A percentile compares a stretch with the other conserved stretches of the same genome.
Evolutionary conservation across 139 green algal species (phyloP).

Genomic region (Chlorella sp.): DNA sequence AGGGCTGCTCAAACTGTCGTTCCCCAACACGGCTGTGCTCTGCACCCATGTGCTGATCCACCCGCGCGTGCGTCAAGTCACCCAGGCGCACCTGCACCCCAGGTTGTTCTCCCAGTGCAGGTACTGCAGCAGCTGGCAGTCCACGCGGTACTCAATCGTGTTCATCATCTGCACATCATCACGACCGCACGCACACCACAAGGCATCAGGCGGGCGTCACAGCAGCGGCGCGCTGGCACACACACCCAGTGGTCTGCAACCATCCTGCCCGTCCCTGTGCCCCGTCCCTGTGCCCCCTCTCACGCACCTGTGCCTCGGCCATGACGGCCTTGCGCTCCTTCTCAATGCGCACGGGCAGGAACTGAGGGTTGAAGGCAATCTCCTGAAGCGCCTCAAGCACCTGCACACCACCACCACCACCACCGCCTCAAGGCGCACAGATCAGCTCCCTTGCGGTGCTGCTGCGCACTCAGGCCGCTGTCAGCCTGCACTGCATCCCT

Average conservation of each 20-base stretch:
- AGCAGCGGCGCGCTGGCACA: no score
- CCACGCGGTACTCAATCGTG: slow-evolving; percentile 99
- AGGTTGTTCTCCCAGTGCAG: slow-evolving; percentile 97
- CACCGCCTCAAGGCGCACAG: background rate
- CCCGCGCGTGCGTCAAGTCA: no score
- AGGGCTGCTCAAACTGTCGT: no score
- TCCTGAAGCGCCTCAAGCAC: slow-evolving; percentile 89
- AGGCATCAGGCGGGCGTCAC: background rate
- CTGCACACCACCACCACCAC: slow-evolving; percentile 40
- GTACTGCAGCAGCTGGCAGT: slow-evolving; percentile 96
- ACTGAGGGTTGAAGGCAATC: slow-evolving; percentile 77
- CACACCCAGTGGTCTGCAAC: no score
- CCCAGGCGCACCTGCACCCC: slow-evolving; percentile 36
- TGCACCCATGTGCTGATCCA: no score
- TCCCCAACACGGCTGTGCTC: no score
- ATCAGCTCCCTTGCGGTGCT: no score
- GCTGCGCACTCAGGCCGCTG: no score
- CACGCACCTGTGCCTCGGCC: slow-evolving; percentile 83
- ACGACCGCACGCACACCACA: background rate
- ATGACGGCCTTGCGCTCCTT: slow-evolving; percentile 97
- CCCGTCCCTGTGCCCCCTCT: no score
- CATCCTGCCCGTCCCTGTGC: no score
- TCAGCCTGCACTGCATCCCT: no score
- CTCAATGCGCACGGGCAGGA: slow-evolving; percentile 82
- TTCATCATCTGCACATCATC: slow-evolving; percentile 95